Conservation (phyloP, 225 moss, liverwort and hornwort genomes). For the Physcomitrellopsis africana region DNA sequence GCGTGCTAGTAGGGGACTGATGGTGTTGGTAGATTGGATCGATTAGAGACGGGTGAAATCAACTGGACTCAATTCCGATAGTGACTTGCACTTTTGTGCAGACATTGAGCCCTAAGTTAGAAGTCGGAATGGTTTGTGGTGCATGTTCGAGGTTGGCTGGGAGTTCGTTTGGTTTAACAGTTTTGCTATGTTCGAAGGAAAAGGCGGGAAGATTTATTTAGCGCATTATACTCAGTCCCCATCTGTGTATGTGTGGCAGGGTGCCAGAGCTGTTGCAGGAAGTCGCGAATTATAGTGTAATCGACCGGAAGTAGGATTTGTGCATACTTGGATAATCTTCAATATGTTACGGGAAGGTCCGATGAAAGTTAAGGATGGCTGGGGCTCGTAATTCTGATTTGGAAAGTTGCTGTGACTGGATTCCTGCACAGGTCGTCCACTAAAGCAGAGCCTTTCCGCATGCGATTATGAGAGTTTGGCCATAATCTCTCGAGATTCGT, state of each 20-base stretch:
- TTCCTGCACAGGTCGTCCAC: background rate
- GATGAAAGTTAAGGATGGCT: slow-evolving; percentile 20
- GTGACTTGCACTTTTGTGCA: background rate
- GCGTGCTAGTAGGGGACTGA: slow-evolving; percentile 32
- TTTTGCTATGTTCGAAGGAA: slow-evolving; percentile 13
- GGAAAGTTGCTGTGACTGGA: slow-evolving; percentile 16
- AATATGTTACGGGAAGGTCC: background rate
- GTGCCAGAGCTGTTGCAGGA: slow-evolving; percentile 19
- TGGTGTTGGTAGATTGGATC: slow-evolving; percentile 26
- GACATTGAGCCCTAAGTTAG: background rate
- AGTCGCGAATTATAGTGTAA: slow-evolving; percentile 26
- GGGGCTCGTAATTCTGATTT: background rate
- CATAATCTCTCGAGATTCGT: background rate
- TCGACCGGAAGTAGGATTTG: background rate
- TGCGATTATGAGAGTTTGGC: background rate
- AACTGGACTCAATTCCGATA: background rate
- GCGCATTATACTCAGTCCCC: slow-evolving; percentile 8
- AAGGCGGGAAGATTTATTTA: background rate
- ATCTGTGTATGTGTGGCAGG: slow-evolving; percentile 13
- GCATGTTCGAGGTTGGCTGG: background rate
- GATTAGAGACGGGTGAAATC: background rate
- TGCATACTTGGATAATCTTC: background rate
- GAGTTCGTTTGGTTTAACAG: background rate
- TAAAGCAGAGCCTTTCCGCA: background rate
- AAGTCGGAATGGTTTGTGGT: background rate